Base-by-base conservation (phyloP, 2,329 filamentous ascomycete species). In the Pezicula radicicola region DNA sequence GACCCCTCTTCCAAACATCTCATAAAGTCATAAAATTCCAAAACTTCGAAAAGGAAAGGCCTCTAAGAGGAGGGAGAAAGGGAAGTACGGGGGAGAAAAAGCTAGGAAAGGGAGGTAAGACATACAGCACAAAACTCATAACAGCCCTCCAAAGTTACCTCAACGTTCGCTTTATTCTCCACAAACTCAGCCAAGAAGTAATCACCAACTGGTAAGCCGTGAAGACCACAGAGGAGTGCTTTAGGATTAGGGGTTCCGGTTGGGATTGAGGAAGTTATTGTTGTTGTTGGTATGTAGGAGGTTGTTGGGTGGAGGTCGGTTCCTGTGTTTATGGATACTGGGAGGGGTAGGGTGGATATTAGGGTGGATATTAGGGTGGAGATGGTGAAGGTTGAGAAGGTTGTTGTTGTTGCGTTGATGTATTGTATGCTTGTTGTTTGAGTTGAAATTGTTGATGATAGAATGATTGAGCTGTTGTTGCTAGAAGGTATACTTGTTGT, bases 101-200 rank as follows among this genome's bases (percentile, higher is more conserved):
- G 25, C 5, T 25, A 25, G n/a, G 43, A 52, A 49, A 28, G 18
- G 19, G 18, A 16, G 37, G 19, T 40, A 10, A 28, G n/a, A 56
- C 60, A 43, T 40, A 62, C 72, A 47, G 58, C 56, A 56, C 73
- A 75, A 62, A 74, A 72, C 53, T 73, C 65, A 60, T 66, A 75
- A 62, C 73, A 75, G 2, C 70, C 72, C 52, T 69, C 61, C 7
- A 72, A 60, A 2, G 68, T 71, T 21, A 75, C 67, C 1, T 63
- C 58, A 35, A 68, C 65, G 12, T 57, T 62, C 1, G 53, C 52
- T 6, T 56, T 61, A 51, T 74, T 66, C 57, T 73, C 63, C 42
- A 66, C 63, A 53, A 68, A 75, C 55, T 69, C 66, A 10, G 67
- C 70, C 2, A 75, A 56, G 53, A 74, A 71, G 54, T 66, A 72